These are phyloP conservation scores for Pseudozyma sp. DNA, from an alignment of 1,284 basidiomycete species.

Conservation along the genomic window DNA sequence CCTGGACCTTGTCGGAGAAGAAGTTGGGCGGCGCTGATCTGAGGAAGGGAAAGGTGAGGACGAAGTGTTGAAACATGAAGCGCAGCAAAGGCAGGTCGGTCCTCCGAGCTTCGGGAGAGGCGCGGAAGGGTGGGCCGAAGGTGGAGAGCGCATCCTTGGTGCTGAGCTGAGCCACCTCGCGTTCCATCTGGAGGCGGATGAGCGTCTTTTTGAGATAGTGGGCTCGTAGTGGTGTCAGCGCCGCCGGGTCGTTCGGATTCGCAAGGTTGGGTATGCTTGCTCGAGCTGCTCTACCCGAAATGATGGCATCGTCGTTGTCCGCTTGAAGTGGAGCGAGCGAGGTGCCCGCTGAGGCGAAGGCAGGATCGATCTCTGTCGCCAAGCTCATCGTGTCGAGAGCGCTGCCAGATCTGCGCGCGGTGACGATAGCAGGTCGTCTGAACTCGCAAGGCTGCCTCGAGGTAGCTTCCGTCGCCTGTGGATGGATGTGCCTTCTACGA, in stretches of 20 bases:
- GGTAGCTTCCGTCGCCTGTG: too few relatives aligned
- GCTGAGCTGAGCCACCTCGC: conserved; percentile 54
- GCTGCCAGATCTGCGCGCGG: neutral
- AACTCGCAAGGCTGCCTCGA: too few relatives aligned
- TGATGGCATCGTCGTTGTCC: conserved; percentile 16
- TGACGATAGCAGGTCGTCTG: too few relatives aligned
- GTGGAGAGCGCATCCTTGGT: conserved; percentile 62
- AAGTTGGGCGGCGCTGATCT: conserved; percentile 65
- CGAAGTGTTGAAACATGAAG: conserved; percentile 66
- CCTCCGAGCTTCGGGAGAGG: conserved; percentile 38
- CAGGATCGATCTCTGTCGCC: conserved; percentile 32
- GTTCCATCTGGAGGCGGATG: conserved; percentile 83
- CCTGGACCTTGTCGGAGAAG: conserved; percentile 66
- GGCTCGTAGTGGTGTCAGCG: conserved; percentile 84
- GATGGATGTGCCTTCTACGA: too few relatives aligned
- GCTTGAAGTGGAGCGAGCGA: conserved; percentile 33
- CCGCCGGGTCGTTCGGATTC: conserved; percentile 32
- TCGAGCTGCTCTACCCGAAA: conserved; percentile 35
- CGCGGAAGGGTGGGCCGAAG: conserved; percentile 67
- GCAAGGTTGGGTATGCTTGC: conserved; percentile 39
- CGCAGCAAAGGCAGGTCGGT: conserved; percentile 63
- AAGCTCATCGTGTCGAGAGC: conserved; percentile 16
- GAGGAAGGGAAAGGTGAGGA: conserved; percentile 67
- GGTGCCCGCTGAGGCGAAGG: conserved; percentile 49
- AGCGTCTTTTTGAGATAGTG: conserved; percentile 97